phyloP scores from a whole-genome alignment of 345 rosid species.

The Rhizophora apiculata region DNA sequence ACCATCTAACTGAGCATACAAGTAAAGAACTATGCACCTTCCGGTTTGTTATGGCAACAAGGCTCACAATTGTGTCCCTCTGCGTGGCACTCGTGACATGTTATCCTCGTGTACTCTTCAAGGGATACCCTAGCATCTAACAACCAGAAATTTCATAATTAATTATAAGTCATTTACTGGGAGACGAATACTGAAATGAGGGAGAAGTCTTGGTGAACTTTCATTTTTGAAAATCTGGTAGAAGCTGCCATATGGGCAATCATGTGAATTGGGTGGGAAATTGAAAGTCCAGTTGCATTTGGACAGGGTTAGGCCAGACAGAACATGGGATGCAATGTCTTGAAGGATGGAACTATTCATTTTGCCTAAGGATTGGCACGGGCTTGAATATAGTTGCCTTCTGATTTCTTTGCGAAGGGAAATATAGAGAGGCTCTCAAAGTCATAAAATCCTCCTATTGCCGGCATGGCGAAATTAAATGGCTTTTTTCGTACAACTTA shows the following conservation, averaged over 20 bases:
- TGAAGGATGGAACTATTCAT: constrained; percentile 25
- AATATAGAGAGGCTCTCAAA: constrained; percentile 28
- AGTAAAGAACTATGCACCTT: no score
- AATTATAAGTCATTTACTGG: constrained; percentile 4
- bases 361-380: constrained; percentile 25
- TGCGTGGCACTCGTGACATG: neutral
- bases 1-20: no score
- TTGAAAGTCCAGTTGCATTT: constrained; percentile 9
- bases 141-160: constrained; percentile 5
- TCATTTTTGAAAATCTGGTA: neutral
- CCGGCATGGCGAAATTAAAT: constrained; percentile 13
- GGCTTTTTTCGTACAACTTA: constrained; percentile 19
- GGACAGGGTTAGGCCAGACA: constrained; percentile 3
- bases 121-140: constrained; percentile 21
- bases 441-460: constrained; percentile 19
- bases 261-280: neutral
- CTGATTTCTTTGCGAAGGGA: constrained; percentile 2
- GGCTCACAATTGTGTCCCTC: no score
- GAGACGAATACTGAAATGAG: constrained; percentile 19
- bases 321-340: neutral
- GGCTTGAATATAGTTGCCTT: neutral
- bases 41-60: no score
- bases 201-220: neutral
- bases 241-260: constrained; percentile 11
- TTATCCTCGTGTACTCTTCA: neutral